Evolutionary conservation across 306 rosid species (phyloP).

Genomic region (Pyrus bretschneideri): DNA sequence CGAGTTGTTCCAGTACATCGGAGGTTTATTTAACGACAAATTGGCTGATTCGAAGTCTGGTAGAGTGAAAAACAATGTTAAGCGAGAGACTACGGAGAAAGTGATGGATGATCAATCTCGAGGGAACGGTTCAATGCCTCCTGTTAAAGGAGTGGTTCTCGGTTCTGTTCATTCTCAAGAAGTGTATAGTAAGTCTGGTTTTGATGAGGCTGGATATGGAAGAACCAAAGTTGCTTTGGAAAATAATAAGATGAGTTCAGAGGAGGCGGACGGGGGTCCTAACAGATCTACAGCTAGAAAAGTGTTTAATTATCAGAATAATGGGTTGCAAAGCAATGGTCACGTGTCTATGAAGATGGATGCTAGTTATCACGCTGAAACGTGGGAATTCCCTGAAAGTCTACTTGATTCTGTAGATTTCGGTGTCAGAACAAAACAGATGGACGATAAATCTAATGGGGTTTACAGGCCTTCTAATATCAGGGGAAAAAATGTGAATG

Average conservation of each 20-base stretch:
- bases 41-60: slow-evolving; percentile 32
- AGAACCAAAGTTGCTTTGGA: slow-evolving; percentile 18
- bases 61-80: slow-evolving; percentile 39
- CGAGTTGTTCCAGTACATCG: slow-evolving; percentile 49
- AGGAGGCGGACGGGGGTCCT: slow-evolving; percentile 18
- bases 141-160: slow-evolving; percentile 17
- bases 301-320: slow-evolving; percentile 36
- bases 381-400: slow-evolving; percentile 45
- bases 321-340: slow-evolving; percentile 39
- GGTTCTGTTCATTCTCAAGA: slow-evolving; percentile 33
- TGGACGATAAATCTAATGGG: slow-evolving; percentile 38
- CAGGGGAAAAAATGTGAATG: slow-evolving; percentile 20
- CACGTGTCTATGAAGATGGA: slow-evolving; percentile 46
- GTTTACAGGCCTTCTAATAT: slow-evolving; percentile 36
- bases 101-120: slow-evolving; percentile 27
- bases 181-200: slow-evolving; percentile 16
- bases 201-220: slow-evolving; percentile 28
- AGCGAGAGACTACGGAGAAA: slow-evolving; percentile 30
- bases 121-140: slow-evolving; percentile 16
- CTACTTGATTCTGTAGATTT: slow-evolving; percentile 44
- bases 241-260: slow-evolving; percentile 22
- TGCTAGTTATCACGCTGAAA: slow-evolving; percentile 29
- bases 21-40: slow-evolving; percentile 54
- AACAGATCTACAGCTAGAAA: slow-evolving; percentile 18
- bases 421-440: slow-evolving; percentile 40